Evolutionary conservation across 176 grass and related monocot genomes (phyloP).

Genomic region (Oryza glumipatula): DNA sequence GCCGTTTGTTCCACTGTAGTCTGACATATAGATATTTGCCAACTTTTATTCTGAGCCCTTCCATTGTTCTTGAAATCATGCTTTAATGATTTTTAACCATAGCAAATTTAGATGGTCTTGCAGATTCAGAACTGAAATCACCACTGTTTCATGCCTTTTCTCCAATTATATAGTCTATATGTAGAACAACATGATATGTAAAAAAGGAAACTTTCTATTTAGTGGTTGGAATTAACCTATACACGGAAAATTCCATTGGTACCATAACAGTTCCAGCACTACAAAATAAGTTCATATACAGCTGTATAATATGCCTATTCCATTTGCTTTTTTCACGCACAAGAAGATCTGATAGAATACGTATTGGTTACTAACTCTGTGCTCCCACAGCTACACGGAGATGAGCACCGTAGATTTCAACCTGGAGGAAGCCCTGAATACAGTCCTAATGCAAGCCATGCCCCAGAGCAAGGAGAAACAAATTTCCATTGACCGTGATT

Average conservation of each 20-base stretch:
- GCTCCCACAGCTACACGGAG: constrained; percentile 76
- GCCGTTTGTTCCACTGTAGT: constrained; percentile 5
- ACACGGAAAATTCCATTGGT: neutral
- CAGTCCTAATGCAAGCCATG: constrained; percentile 88
- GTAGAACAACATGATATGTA: neutral
- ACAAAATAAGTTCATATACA: neutral
- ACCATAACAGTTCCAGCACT: neutral
- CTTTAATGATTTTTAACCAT: neutral
- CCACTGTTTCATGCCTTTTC: neutral
- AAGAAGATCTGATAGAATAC: neutral
- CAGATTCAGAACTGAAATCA: neutral
- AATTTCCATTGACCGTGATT: constrained; percentile 73
- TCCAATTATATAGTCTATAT: constrained; percentile 15
- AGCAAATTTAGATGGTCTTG: neutral
- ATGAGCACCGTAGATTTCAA: constrained; percentile 81
- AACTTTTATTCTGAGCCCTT: constrained; percentile 7
- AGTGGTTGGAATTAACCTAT: constrained; percentile 1
- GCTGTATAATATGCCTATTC: neutral
- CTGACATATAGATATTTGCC: constrained; percentile 18
- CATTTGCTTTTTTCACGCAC: constrained; percentile 20
- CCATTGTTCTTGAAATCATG: constrained; percentile 10
- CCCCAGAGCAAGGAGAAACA: constrained; percentile 65
- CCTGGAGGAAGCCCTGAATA: constrained; percentile 74
- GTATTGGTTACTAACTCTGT: constrained; percentile 24
- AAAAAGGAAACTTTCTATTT: neutral